Base-by-base conservation (phyloP, 768 basidiomycete species). In the Boletus speciosus region DNA sequence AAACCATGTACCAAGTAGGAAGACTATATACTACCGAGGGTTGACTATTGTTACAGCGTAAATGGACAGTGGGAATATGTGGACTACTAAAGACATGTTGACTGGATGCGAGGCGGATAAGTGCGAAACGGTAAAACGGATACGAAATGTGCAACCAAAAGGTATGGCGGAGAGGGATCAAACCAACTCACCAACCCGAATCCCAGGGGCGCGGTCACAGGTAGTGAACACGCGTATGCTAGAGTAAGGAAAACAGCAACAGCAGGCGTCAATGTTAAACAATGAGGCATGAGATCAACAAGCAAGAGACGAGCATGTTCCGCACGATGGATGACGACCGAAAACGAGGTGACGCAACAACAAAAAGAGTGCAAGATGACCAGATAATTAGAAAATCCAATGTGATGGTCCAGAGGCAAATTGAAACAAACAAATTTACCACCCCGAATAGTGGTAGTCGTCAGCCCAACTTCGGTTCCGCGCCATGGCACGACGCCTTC, bases 391-490 rank as follows among this genome's bases (percentile, higher is more conserved):
- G 45, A 58, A 56, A 42, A 58, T 59, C 56, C 60, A 39, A 52
- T 53, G 56, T 55, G 61, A 43, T 47, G 52, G 53, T 51, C 49
- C 55, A 55, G 25, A 52, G 16, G 31, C 5, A 53, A 29, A 40
- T 32, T 16, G 38, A 46, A 43, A 45, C 32, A 41, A 50, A 34
- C 29, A 32, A 29, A 19, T 62, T 25, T 66, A 88, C 86, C 86
- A 88, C 39, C 86, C 86, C 16, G 78, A 65, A 55, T 71, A 74
- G 67, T 88, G 86, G 66, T 78, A 88, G 56, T 87, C 83, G 54
- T 85, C 79, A 21, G 82, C 80, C 83, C 81, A 86, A 64, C 83
- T 88, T 48, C 79, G 76, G 65, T 85, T 86, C 59, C 84, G 72
- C 48, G 81, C 78, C 66, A 86, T 64, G 11, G 78, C 79, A 32